Evolutionary conservation across 495 filamentous ascomycete species (phyloP).

Genomic region (Viridothelium virens): DNA sequence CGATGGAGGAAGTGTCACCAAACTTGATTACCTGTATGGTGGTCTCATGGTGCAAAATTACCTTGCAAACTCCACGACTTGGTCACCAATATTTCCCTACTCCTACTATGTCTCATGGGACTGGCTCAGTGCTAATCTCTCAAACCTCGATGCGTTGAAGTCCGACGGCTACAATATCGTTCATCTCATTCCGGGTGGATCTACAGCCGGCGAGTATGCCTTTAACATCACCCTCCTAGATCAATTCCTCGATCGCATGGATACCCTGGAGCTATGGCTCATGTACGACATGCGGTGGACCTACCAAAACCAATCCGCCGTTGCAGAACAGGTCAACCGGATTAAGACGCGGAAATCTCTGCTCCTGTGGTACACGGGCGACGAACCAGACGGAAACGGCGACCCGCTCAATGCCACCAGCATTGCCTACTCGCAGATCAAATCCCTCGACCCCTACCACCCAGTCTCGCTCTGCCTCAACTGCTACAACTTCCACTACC

Average conservation of each 20-base stretch:
- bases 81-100: conserved; percentile 52
- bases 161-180: conserved; percentile 49
- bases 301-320: conserved; percentile 50
- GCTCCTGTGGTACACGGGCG: conserved; percentile 58
- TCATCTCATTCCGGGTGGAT: conserved; percentile 41
- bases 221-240: conserved; percentile 26
- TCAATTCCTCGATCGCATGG: conserved; percentile 47
- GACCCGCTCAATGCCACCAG: conserved; percentile 47
- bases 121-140: conserved; percentile 42
- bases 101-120: conserved; percentile 55
- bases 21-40: conserved; percentile 55
- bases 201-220: conserved; percentile 21
- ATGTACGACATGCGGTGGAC: conserved; percentile 59
- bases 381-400: conserved; percentile 62
- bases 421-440: conserved; percentile 42
- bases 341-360: conserved; percentile 48
- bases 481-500: conserved; percentile 63
- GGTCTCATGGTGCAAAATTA: conserved; percentile 42
- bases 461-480: conserved; percentile 59
- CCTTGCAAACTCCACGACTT: conserved; percentile 31
- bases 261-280: conserved; percentile 49
- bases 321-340: conserved; percentile 45
- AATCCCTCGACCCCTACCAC: conserved; percentile 58
- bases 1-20: conserved; percentile 46
- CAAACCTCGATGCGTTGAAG: conserved; percentile 39